Base-by-base conservation (phyloP, 2,329 filamentous ascomycete species). In the Akanthomyces dipterigenus region DNA sequence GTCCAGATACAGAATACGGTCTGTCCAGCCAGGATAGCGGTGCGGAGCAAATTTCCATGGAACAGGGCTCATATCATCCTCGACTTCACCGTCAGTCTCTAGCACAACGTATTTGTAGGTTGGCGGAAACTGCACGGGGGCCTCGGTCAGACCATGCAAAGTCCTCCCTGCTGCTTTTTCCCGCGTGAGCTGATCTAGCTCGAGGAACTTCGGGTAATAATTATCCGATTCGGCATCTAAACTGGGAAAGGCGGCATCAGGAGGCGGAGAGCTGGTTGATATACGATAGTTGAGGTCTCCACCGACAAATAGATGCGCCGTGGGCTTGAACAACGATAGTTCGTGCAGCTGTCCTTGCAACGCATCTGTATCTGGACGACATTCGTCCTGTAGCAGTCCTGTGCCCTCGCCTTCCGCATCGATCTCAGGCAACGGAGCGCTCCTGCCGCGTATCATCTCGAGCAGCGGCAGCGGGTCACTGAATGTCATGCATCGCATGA, bases 211-310 rank as follows among this genome's bases (percentile, higher is more conserved):
- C 1, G 81, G 79, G 70, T 84, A 92, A 74, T 93, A 85, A 48
- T 82, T 74, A 28, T 76, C 73, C 7, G 84, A 83, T 24, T 82
- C 79, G 62, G 69, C 82, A 71, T 75, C 82, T 68, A 70, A 80
- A 77, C 72, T 88, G 73, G 67, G 95, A 83, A 82, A 91, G 55
- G 68, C 78, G 55, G 90, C 86, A 2, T 79, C 75, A 0, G 82
- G 77, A 0, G 79, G 76, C 0, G 93, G 92, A 0, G 82, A 77
- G 0, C 80, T 81, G 64, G 86, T 82, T 8, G 87, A 85, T 20
- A 93, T 96, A 66, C 95, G 89, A 75, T 99, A 99, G 78, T 99
- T 99, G 63, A 99, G 82, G 73, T 99, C 95, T 26, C 95, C 95
- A 0, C 88, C 89, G 51, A 98, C 80, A 72, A 98, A 96, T 1